Evolutionary conservation across 1,284 basidiomycete genomes (phyloP).

Genomic region (Marasmius oreades): DNA sequence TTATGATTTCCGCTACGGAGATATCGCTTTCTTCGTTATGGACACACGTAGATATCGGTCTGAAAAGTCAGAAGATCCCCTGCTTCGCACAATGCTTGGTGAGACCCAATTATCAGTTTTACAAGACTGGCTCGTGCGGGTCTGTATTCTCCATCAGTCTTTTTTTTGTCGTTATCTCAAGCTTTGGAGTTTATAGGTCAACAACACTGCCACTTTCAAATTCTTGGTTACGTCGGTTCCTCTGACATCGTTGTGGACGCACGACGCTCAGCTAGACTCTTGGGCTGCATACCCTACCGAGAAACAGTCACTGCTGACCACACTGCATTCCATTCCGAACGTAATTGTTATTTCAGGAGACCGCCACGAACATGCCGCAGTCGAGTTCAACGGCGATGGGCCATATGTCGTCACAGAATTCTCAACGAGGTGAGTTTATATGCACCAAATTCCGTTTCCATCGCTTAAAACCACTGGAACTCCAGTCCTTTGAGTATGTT

Average conservation of each 20-base stretch:
- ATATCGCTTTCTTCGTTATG: slow-evolving; percentile 76
- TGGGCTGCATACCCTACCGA: slow-evolving; percentile 73
- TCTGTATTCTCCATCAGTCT: slow-evolving; percentile 21
- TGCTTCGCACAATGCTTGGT: slow-evolving; percentile 69
- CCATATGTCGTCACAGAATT: slow-evolving; percentile 35
- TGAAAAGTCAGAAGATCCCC: slow-evolving; percentile 37
- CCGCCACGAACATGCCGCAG: slow-evolving; percentile 78
- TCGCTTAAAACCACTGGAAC: not conserved
- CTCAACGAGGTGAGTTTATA: slow-evolving; percentile 30
- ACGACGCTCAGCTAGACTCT: slow-evolving; percentile 63
- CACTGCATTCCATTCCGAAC: slow-evolving; percentile 70
- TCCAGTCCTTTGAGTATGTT: slow-evolving; percentile 70
- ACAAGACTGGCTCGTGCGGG: slow-evolving; percentile 62
- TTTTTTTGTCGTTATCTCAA: too few species aligned
- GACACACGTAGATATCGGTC: slow-evolving; percentile 73
- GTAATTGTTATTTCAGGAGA: slow-evolving; percentile 68
- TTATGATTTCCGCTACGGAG: slow-evolving; percentile 65
- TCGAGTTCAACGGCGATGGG: slow-evolving; percentile 53
- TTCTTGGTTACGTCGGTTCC: slow-evolving; percentile 79
- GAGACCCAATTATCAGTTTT: slow-evolving; percentile 62
- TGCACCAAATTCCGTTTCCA: not conserved
- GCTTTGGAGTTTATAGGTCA: slow-evolving; percentile 48
- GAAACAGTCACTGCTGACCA: slow-evolving; percentile 52
- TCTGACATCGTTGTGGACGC: slow-evolving; percentile 74
- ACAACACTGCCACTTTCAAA: slow-evolving; percentile 77